Evolutionary conservation across 768 basidiomycete species (phyloP), one percentile per base, ranked within the genome.

Genomic region (Tricholoma hemisulphureum): DNA sequence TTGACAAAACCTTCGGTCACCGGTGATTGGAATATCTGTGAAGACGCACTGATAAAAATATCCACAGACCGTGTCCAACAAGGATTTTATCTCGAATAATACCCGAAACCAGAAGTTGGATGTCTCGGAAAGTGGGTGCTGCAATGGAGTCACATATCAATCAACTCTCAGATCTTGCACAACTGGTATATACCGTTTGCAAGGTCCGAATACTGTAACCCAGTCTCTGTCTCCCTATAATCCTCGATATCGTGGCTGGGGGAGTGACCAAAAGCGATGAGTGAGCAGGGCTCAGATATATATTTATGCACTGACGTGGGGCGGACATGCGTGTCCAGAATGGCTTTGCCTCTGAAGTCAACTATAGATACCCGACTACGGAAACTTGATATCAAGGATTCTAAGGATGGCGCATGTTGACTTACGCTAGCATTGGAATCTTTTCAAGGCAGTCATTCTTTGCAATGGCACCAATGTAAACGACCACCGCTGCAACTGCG

Each of bases 51-150:
- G 82, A 83, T 58, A 84, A 68, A 60, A 81, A 78, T 39, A 75
- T 71, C 83, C 83, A 84, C 18, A 84, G 65, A 29, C 73, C 69
- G 63, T 85, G 78, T n/a, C 84, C 83, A n/a, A 85, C 74, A 24
- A 85, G 66, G 16, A 84, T 76, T 61, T 81, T 83, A 57, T 74
- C 71, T 16, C 64, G 67, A 50, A 84, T 73, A 43, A 80, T 61
- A n/a, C 64, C 63, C 11, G 75, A 72, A 8, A 83, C 79, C 7
- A 68, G 72, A 34, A 71, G 61, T 63, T 81, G 82, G 9, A 84
- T 78, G 54, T 79, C 73, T 31, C 70, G 67, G 65, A 84, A 84
- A n/a, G 63, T 54, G 6, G 80, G 79, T n/a, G 80, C 83, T 83
- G 60, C 16, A 63, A 39, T 43, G 16, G n/a, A n/a, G n/a, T n/a